Evolutionary conservation across 2,329 filamentous ascomycete species (phyloP), one percentile per base, ranked within the genome.

Genomic region (Pochonia chlamydosporia): DNA sequence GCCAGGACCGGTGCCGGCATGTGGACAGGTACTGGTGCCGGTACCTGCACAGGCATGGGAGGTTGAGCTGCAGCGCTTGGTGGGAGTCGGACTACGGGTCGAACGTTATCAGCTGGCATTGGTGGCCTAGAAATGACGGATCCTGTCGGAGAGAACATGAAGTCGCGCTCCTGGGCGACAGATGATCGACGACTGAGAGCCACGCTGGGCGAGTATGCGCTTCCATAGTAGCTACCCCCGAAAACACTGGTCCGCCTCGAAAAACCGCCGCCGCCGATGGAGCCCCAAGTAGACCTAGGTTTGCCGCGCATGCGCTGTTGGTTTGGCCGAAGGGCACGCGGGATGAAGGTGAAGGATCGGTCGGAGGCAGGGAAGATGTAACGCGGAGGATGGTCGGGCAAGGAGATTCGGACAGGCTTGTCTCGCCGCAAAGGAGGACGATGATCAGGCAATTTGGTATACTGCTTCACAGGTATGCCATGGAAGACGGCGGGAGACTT

Each of bases 271-370:
- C 79, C 79, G 5, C 80, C 79, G 47, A 86, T 71, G 59, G 73
- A 89, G 54, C 74, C 84, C 67, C 87, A 78, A 14, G 82, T 81
- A 49, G 88, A 86, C 49, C 84, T 79, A 31, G 88, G 83, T 60
- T 88, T 85, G 50, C 85, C 87, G 41, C 65, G 62, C 49, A 61
- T 60, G 47, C 95, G 87, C 70, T 95, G 89, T 64, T 95, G 90
- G 63, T 96, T 96, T 13, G 93, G 93, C 56, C 93, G 82, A 71
- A 96, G 79, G 10, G 92, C 92, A 55, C 93, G 81, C 11, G 93
- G 93, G 51, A 99, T 99, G 69, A 99, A 99, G 59, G 96, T 95
- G 66, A 99, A 99, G 0, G 93, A 97, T 54, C 93, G 78, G 59
- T 96, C 91, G 40, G 81, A 76, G 2, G 90, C 87, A 5, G 93